Evolutionary conservation across 2,329 filamentous ascomycete species (phyloP), one percentile per base, ranked within the genome.

Genomic region (Ophiostoma sp.): DNA sequence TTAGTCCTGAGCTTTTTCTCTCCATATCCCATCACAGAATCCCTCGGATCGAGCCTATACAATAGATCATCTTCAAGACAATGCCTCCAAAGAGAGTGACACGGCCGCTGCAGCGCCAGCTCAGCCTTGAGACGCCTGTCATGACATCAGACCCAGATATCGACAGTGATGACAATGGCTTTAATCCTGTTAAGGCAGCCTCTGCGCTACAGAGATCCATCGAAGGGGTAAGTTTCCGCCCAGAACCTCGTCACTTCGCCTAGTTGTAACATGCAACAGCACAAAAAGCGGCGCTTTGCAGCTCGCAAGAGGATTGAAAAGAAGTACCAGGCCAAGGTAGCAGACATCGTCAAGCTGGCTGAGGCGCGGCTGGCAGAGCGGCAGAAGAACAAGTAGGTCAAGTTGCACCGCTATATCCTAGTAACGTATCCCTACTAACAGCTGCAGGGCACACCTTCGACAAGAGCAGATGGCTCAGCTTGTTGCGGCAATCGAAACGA

Each of bases 281-380:
- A 71, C 70, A 73, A 73, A 65, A 71, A 72, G 47, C 72, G 68
- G 41, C 70, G 72, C 0, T 69, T 67, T 38, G 67, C 52, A 3
- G 49, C 62, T 2, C 71, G 72, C 55, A 70, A 72, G 58, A 68
- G 72, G 47, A 74, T 75, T 66, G 71, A 73, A 67, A 67, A 67
- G 7, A 58, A 65, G 44, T 71, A 71, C 55, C 66, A 71, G 41
- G 65, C 67, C 62, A 68, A 65, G 47, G 72, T 74, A 42, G 68
- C 72, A 64, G 69, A 71, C 41, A 72, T 74, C 64, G 69, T 69
- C 68, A 64, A 69, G 63, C 71, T 68, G 11, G 67, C 72, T 5
- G 70, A 72, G 41, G 70, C 67, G 40, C 71, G 68, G 2, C 27
- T 72, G 45, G 69, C 63, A 42, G 70, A 73, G 49, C 64, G 45